Evolutionary conservation across 768 basidiomycete species (phyloP).

Genomic region (Suillus clintonianus): DNA sequence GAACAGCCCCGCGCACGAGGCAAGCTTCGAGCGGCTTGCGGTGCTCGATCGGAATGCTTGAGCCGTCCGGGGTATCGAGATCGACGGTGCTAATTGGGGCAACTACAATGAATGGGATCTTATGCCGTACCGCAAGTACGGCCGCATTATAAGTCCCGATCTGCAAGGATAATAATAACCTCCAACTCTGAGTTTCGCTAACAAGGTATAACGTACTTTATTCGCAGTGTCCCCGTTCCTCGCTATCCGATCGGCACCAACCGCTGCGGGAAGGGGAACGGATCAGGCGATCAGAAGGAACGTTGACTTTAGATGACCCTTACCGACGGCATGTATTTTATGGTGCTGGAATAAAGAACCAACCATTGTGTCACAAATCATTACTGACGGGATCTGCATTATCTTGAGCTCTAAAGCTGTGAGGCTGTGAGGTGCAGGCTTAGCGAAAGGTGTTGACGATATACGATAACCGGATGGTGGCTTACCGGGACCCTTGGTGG

Average conservation of each 20-base stretch:
- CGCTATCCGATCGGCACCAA: slow-evolving; percentile 88
- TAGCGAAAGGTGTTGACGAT: neutral
- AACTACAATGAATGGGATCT: slow-evolving; percentile 89
- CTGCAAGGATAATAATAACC: slow-evolving; percentile 22
- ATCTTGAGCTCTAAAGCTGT: slow-evolving; percentile 89
- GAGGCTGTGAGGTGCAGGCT: slow-evolving; percentile 47
- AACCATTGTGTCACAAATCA: slow-evolving; percentile 98
- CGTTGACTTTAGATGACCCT: slow-evolving; percentile 18
- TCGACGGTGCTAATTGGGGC: slow-evolving; percentile 94
- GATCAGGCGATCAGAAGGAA: neutral
- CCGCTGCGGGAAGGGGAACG: slow-evolving; percentile 45
- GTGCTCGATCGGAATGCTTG: slow-evolving; percentile 91
- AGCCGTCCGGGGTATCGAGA: slow-evolving; percentile 71
- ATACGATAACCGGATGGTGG: neutral
- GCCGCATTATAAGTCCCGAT: slow-evolving; percentile 98
- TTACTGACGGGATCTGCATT: slow-evolving; percentile 80
- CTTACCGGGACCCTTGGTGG: slow-evolving; percentile 84
- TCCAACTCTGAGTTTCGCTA: neutral
- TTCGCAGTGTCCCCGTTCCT: slow-evolving; percentile 97
- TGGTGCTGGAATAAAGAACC: slow-evolving; percentile 92
- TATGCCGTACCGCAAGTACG: slow-evolving; percentile 83
- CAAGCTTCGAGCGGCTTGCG: slow-evolving; percentile 87
- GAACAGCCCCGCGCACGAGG: slow-evolving; percentile 79
- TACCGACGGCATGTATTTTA: slow-evolving; percentile 79
- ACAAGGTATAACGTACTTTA: slow-evolving; percentile 55